Evolutionary conservation across 1,284 basidiomycete genomes (phyloP).

Genomic region (Cerioporus squamosus): DNA sequence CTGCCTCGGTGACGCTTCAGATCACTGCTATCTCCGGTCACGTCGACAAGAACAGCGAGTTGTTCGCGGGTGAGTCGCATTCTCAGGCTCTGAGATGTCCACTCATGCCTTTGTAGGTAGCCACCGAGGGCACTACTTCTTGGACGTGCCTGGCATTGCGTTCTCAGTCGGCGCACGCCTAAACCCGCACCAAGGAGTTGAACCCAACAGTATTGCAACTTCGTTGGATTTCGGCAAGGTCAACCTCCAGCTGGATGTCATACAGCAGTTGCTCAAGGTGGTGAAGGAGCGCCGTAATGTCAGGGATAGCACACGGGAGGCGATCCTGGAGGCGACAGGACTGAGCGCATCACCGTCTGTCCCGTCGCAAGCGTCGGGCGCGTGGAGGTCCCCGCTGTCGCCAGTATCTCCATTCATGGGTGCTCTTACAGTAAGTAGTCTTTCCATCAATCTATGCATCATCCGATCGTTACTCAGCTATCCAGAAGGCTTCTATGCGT

Average conservation of each 20-base stretch:
- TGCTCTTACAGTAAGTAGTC: constrained; percentile 49
- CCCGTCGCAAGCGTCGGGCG: constrained; percentile 35
- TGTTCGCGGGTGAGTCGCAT: constrained; percentile 13
- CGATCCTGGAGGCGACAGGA: background rate
- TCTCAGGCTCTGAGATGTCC: too few relatives aligned
- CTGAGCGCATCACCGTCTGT: constrained; percentile 16
- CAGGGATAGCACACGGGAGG: background rate
- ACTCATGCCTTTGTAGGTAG: constrained; percentile 6
- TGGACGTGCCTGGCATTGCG: constrained; percentile 49
- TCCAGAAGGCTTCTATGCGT: constrained; percentile 28
- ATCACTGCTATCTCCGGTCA: constrained; percentile 52
- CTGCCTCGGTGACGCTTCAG: constrained; percentile 53
- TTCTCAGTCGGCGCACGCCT: constrained; percentile 56
- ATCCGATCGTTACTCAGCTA: background rate
- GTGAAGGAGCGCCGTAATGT: constrained; percentile 26
- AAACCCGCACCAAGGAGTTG: constrained; percentile 59
- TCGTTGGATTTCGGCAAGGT: constrained; percentile 51
- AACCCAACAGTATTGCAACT: constrained; percentile 57
- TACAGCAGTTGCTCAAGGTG: constrained; percentile 43
- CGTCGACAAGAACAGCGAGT: constrained; percentile 34
- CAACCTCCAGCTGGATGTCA: constrained; percentile 51
- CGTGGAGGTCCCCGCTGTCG: constrained; percentile 35
- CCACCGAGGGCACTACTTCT: constrained; percentile 36
- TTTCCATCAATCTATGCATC: too few relatives aligned
- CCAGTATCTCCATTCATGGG: constrained; percentile 37